These are phyloP conservation scores for Trichomonas vaginalis DNA, from an alignment of 208 protist species.

Conservation along the genomic window DNA sequence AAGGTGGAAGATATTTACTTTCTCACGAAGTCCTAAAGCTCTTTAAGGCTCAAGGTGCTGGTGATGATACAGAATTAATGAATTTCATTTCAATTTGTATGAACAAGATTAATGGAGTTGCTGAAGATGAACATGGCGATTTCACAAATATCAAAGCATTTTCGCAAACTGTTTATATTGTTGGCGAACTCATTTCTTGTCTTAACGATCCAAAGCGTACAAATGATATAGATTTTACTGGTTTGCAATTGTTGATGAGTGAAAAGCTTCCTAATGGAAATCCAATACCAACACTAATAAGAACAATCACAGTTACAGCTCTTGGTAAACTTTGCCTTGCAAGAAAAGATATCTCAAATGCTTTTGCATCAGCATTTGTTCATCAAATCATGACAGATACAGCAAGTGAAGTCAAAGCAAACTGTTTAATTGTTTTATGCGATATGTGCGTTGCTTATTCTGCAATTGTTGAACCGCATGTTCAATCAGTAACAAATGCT, in stretches of 20 bases:
- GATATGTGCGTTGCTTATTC: neutral
- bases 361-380: neutral
- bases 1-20: neutral
- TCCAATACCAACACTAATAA: neutral
- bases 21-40: neutral
- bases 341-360: neutral
- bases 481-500: neutral
- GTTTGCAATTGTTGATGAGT: neutral
- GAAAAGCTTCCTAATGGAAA: neutral
- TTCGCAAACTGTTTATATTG: neutral
- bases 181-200: neutral
- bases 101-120: neutral
- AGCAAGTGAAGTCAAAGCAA: neutral
- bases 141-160: neutral
- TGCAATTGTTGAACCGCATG: conserved; percentile 5
- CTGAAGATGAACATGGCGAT: neutral
- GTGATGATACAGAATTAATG: neutral
- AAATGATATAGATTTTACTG: neutral
- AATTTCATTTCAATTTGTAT: neutral
- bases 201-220: neutral
- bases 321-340: neutral
- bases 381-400: neutral
- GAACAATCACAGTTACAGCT: neutral
- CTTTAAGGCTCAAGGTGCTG: neutral
- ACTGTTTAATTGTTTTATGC: neutral